Evolutionary conservation across 2,329 filamentous ascomycete species (phyloP).

Genomic region (Colletotrichum nymphaeae): DNA sequence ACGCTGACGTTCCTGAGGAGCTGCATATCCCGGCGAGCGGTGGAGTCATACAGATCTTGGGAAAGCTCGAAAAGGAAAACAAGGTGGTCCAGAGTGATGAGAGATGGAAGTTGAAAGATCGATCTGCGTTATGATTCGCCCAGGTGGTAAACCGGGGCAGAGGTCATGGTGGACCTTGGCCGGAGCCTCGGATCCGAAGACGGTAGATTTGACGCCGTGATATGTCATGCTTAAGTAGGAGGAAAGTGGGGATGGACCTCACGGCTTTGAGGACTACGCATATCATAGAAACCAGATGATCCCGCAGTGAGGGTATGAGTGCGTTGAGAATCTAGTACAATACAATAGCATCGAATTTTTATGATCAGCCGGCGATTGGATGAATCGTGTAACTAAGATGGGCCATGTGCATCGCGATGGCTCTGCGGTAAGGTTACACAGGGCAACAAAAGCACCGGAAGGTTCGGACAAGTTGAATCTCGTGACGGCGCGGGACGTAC

Average conservation of each 20-base stretch:
- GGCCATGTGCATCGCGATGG: background rate
- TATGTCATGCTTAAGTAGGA: background rate
- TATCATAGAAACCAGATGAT: background rate
- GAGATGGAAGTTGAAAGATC: slow-evolving; percentile 56
- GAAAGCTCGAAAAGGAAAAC: slow-evolving; percentile 82
- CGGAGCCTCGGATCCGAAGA: background rate
- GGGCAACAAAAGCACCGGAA: slow-evolving; percentile 4
- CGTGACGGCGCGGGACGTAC: slow-evolving; percentile 9
- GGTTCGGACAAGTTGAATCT: slow-evolving; percentile 13
- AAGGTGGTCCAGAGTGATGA: slow-evolving; percentile 61
- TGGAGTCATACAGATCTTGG: slow-evolving; percentile 81
- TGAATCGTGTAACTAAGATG: background rate
- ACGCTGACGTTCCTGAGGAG: slow-evolving; percentile 80
- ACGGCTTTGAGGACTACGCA: background rate
- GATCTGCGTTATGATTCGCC: slow-evolving; percentile 52
- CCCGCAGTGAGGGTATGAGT: background rate
- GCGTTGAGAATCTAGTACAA: background rate
- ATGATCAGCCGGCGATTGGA: background rate
- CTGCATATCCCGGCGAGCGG: slow-evolving; percentile 81
- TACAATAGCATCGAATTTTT: background rate
- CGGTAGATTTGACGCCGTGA: background rate
- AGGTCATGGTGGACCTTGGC: background rate
- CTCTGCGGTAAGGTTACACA: background rate
- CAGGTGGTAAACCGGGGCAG: background rate
- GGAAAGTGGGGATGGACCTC: background rate